Conservation (phyloP, 2,329 filamentous ascomycete genomes). For the Trichophyton schoenleinii region DNA sequence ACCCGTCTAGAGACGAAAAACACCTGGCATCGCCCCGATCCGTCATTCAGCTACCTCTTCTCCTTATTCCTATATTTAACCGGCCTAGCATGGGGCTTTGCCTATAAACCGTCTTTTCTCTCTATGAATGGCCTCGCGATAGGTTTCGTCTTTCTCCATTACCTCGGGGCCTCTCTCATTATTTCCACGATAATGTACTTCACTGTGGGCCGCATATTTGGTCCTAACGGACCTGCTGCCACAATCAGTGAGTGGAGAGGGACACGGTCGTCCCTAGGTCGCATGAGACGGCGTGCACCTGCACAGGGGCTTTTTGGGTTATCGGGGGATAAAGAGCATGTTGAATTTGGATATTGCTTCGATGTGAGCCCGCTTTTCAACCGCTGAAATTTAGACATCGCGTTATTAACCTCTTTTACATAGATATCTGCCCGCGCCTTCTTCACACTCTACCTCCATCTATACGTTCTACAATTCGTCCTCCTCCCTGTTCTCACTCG, state of each 20-base stretch:
- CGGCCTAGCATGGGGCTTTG: slow-evolving; percentile 47
- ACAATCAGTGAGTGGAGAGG: slow-evolving; percentile 18
- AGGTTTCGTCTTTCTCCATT: slow-evolving; percentile 44
- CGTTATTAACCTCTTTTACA: neutral
- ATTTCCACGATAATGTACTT: slow-evolving; percentile 53
- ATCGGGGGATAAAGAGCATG: slow-evolving; percentile 42
- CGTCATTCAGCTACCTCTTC: slow-evolving; percentile 57
- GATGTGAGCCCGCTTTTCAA: slow-evolving; percentile 35
- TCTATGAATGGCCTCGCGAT: slow-evolving; percentile 38
- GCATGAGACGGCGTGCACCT: slow-evolving; percentile 22
- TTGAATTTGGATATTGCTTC: slow-evolving; percentile 61
- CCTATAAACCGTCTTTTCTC: slow-evolving; percentile 37
- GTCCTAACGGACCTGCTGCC: slow-evolving; percentile 38
- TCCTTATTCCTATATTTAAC: slow-evolving; percentile 51
- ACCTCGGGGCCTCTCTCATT: slow-evolving; percentile 47
- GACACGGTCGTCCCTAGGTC: slow-evolving; percentile 17
- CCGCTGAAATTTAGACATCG: neutral
- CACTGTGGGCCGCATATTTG: slow-evolving; percentile 49
- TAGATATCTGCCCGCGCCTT: slow-evolving; percentile 53
- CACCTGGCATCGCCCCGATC: slow-evolving; percentile 57
- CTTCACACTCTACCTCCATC: slow-evolving; percentile 54
- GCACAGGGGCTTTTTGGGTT: slow-evolving; percentile 48
- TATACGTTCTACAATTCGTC: slow-evolving; percentile 56
- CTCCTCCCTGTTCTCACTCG: slow-evolving; percentile 47
- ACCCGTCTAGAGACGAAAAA: slow-evolving; percentile 49